Conservation (phyloP, 768 basidiomycete species). For the Hortiboletus flavorubellus region DNA sequence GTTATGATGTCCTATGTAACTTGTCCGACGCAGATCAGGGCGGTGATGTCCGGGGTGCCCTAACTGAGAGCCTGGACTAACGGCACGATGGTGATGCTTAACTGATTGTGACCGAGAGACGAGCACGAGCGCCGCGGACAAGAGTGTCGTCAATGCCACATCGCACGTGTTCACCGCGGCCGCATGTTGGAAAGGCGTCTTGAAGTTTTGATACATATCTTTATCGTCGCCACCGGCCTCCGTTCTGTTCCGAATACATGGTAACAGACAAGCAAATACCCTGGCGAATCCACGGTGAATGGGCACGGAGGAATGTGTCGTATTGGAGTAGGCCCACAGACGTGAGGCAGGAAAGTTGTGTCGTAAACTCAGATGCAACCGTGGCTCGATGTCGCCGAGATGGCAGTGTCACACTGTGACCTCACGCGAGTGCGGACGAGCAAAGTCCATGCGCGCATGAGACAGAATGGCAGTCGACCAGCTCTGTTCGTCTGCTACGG, state of each 20-base stretch:
- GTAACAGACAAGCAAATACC: not conserved
- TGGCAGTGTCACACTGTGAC: not conserved
- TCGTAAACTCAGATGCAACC: slow-evolving; percentile 2
- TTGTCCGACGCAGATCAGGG: slow-evolving; percentile 16
- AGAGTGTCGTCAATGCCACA: not conserved
- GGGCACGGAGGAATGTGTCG: not conserved
- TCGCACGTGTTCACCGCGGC: slow-evolving; percentile 14
- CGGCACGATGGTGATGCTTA: not conserved
- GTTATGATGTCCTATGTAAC: not conserved
- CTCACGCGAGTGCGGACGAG: slow-evolving; percentile 5
- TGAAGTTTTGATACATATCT: not conserved
- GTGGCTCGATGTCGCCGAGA: not conserved
- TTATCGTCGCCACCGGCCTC: slow-evolving; percentile 2
- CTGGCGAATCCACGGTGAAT: slow-evolving; percentile 13
- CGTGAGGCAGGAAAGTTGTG: slow-evolving; percentile 6
- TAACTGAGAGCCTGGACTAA: not conserved
- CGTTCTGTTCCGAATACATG: not conserved
- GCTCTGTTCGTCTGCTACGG: not conserved
- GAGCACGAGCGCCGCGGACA: slow-evolving; percentile 15
- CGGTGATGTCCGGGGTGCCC: slow-evolving; percentile 5
- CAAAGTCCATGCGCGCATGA: not conserved
- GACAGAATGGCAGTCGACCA: slow-evolving; percentile 9
- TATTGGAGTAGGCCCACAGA: not conserved
- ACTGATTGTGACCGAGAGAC: not conserved
- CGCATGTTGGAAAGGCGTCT: slow-evolving; percentile 13